Evolutionary conservation across 345 rosid genomes (phyloP), one percentile per base, ranked within the genome.

Genomic region (Acer yangbiense): DNA sequence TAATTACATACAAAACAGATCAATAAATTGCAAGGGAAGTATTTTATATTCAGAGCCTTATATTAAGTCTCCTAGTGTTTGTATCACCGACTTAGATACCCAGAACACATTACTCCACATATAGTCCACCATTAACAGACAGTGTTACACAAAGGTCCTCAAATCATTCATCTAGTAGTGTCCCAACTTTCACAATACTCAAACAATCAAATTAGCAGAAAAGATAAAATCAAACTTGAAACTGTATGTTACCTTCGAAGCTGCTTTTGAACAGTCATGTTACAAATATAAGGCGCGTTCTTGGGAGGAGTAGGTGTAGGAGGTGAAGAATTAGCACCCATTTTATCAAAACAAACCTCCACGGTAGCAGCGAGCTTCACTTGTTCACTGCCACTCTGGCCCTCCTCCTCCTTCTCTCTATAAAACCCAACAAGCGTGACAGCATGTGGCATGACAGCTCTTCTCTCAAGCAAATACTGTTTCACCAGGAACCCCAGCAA

Each of bases 401-500:
- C 58, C 13, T 3, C 76, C 74, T 78, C 87, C 41, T 46, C 77
- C 69, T 75, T 87, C 41, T 71, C 87, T 83, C 79, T 85, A 58
- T 73, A 93, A 82, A 89, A 92, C 50, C 93, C 97, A 72, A 93
- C 74, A 48, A 95, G 91, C 0, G 96, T 93, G 32, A 86, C 98
- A 10, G 96, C 96, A 85, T 92, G 91, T 0, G 99, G 98, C 88
- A 95, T 70, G 80, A 69, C 79, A 39, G 83, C 80, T 80, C 92
- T 83, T 81, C 96, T 88, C 89, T 93, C 94, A 10, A 86, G 82
- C 92, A 95, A 68, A 83, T 95, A 93, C 85, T 93, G 94, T 83
- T 90, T 92, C 84, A 93, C 97, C 80, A 91, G 80, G 82, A 88
- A 95, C 71, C 87, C 82, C 77, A 95, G 46, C 86, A 95, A 80